Conservation (phyloP, 192 early-diverging fungal species). For the Backusella luteola region DNA sequence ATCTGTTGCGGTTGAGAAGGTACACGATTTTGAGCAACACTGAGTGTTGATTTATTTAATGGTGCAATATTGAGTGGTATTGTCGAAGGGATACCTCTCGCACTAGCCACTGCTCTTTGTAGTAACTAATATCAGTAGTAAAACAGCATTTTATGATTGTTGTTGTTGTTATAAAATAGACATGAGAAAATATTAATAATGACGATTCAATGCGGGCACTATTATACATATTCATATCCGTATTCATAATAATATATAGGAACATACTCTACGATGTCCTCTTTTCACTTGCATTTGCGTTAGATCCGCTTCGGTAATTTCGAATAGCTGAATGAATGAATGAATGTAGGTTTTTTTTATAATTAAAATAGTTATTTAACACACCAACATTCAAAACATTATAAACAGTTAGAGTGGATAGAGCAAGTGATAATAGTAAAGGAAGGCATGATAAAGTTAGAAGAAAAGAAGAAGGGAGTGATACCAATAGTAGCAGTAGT, state of each 20-base stretch:
- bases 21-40: not conserved
- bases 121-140: constrained; percentile 28
- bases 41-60: not conserved
- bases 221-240: not conserved
- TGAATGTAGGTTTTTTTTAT: not conserved
- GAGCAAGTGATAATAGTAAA: not conserved
- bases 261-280: constrained; percentile 43
- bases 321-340: constrained; percentile 30
- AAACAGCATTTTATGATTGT: not conserved
- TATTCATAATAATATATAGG: not conserved
- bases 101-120: constrained; percentile 36
- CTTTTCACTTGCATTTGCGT: constrained; percentile 39
- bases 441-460: no score
- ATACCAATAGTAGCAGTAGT: not conserved
- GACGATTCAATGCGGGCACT: not conserved
- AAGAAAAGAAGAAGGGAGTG: not conserved
- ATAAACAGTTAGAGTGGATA: not conserved
- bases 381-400: not conserved
- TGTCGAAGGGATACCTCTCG: constrained; percentile 34
- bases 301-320: constrained; percentile 40
- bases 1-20: not conserved
- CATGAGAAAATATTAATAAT: not conserved
- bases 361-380: not conserved
- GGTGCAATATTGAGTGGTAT: not conserved
- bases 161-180: not conserved